These are phyloP conservation scores for Penicillium vulpinum DNA, from an alignment of 2,329 filamentous ascomycete species.

Conservation along the genomic window DNA sequence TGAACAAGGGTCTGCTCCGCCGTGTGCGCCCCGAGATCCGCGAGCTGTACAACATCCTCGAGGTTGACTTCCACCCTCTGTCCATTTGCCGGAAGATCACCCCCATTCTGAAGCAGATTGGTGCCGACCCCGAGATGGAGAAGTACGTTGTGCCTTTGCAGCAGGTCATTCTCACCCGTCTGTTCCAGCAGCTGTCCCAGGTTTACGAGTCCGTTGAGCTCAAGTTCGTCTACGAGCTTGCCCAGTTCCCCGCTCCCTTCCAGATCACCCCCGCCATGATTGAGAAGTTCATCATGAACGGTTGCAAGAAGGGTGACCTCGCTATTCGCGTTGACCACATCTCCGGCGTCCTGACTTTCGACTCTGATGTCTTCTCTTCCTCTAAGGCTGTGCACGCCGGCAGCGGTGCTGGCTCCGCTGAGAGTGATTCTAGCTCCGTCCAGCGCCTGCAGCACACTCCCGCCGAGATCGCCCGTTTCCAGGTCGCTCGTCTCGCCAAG, in stretches of 20 bases:
- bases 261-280: conserved; percentile 87
- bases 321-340: conserved; percentile 95
- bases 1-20: conserved; percentile 91
- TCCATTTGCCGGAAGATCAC: conserved; percentile 99
- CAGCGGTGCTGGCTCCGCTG: conserved; percentile 80
- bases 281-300: conserved; percentile 99
- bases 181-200: conserved; percentile 98
- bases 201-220: conserved; percentile 98
- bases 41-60: conserved; percentile 96
- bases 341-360: conserved; percentile 91
- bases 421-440: conserved; percentile 78
- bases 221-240: conserved; percentile 87
- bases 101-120: conserved; percentile 90
- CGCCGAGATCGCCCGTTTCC: conserved; percentile 93
- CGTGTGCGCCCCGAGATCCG: conserved; percentile 92
- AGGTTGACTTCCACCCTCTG: conserved; percentile 97
- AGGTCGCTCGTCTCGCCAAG: conserved; percentile 87
- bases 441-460: conserved; percentile 97
- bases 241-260: conserved; percentile 94
- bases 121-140: conserved; percentile 91
- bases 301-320: conserved; percentile 98
- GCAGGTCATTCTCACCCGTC: conserved; percentile 95
- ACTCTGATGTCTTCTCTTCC: conserved; percentile 97
- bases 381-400: conserved; percentile 87
- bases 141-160: conserved; percentile 94